Percentiles rank a stretch among this genome's conserved stretches.
Conservation (phyloP, 2,329 filamentous ascomycete species). For the Botrytis porri region DNA sequence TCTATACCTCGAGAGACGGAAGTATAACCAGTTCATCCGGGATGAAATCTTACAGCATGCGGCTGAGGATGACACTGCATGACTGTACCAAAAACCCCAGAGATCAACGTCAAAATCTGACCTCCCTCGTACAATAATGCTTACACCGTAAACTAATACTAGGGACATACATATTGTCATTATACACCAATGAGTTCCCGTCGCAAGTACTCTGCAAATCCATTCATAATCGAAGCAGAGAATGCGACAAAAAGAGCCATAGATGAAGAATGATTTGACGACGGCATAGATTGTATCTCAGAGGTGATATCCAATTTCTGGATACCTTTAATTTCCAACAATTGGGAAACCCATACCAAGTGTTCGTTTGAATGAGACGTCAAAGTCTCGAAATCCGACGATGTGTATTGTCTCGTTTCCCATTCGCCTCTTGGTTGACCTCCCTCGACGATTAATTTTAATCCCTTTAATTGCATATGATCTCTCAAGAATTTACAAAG, state of each 20-base stretch:
- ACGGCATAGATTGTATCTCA: constrained; percentile 48
- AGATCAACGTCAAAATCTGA: neutral
- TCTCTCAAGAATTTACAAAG: constrained; percentile 49
- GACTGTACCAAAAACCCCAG: neutral
- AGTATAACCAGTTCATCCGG: neutral
- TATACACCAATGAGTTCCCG: constrained; percentile 29
- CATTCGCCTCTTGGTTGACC: constrained; percentile 49
- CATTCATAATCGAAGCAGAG: constrained; percentile 56
- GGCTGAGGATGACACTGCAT: neutral
- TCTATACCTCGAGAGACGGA: neutral
- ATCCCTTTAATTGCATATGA: constrained; percentile 42
- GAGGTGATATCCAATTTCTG: constrained; percentile 51
- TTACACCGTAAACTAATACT: constrained; percentile 1
- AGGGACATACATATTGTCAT: neutral
- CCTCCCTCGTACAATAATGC: constrained; percentile 4
- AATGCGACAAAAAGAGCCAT: constrained; percentile 59
- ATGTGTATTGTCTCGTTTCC: constrained; percentile 47
- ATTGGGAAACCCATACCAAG: constrained; percentile 56
- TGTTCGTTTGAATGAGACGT: constrained; percentile 45
- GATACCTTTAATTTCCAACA: constrained; percentile 50
- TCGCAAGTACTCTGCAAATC: constrained; percentile 52
- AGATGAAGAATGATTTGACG: constrained; percentile 50
- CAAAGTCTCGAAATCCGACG: constrained; percentile 48
- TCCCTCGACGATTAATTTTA: constrained; percentile 54
- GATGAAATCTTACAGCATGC: neutral